phyloP scores from a whole-genome alignment of 2,329 filamentous ascomycete genomes.

The Tricladium varicosporioides region DNA sequence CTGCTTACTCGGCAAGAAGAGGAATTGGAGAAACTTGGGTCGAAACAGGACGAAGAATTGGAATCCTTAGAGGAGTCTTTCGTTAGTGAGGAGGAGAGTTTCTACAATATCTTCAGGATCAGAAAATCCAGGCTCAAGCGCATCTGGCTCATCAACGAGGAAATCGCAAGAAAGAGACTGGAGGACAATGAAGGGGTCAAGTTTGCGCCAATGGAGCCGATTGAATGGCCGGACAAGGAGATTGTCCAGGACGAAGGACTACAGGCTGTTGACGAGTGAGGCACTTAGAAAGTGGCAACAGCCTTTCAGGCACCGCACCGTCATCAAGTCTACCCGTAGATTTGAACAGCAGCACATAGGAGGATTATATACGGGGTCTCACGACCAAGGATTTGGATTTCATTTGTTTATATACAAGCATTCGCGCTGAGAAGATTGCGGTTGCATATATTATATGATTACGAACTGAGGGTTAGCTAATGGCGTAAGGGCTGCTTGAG shows the following conservation, averaged over 20 bases:
- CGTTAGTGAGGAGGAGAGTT: conserved; percentile 47
- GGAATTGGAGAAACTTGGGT: conserved; percentile 47
- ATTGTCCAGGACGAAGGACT: conserved; percentile 15
- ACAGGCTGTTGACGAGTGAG: conserved; percentile 22
- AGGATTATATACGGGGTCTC: too few species aligned
- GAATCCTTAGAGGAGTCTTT: conserved; percentile 47
- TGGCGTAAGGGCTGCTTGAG: too few species aligned
- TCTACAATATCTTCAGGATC: conserved; percentile 44
- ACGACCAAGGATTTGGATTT: too few species aligned
- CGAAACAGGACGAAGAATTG: conserved; percentile 47
- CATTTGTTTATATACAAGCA: too few species aligned
- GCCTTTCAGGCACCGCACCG: too few species aligned
- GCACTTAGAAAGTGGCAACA: too few species aligned
- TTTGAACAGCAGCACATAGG: too few species aligned
- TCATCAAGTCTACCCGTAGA: too few species aligned
- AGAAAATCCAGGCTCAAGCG: conserved; percentile 45
- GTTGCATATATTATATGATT: too few species aligned
- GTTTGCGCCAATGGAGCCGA: conserved; percentile 41
- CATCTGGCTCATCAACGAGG: conserved; percentile 52
- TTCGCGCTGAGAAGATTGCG: too few species aligned
- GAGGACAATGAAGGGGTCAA: conserved; percentile 43
- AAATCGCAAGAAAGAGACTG: conserved; percentile 53
- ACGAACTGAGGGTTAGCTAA: too few species aligned
- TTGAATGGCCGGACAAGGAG: conserved; percentile 40
- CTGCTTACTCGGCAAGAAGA: conserved; percentile 52